phyloP scores from a whole-genome alignment of 495 filamentous ascomycete genomes.

The Penicillium angulare region DNA sequence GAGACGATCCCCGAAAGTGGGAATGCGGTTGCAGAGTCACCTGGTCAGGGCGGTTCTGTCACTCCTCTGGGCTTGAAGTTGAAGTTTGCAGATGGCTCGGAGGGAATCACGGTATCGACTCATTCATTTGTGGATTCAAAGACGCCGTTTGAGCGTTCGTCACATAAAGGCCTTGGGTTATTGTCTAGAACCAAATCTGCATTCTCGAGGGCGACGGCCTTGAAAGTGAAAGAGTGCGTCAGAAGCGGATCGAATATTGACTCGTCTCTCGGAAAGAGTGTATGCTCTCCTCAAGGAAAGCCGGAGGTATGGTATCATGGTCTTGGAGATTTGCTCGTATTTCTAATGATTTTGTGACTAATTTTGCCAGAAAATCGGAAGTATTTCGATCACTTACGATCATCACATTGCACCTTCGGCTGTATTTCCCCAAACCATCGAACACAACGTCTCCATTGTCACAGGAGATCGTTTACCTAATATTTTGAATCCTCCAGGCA shows the following conservation, averaged over 20 bases:
- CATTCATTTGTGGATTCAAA: constrained; percentile 16
- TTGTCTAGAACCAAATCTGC: constrained; percentile 3
- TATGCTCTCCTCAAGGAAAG: constrained; percentile 12
- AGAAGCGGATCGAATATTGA: constrained; percentile 1
- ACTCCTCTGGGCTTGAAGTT: constrained; percentile 16
- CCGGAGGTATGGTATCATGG: constrained; percentile 5
- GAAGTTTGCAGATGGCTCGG: constrained; percentile 8
- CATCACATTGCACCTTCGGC: constrained; percentile 6
- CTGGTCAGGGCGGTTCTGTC: background rate
- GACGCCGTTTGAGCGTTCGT: constrained; percentile 3
- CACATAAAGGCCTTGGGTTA: constrained; percentile 1
- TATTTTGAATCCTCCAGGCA: constrained; percentile 7
- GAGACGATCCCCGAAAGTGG: constrained; percentile 5
- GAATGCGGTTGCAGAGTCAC: constrained; percentile 6
- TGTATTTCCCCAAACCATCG: constrained; percentile 13
- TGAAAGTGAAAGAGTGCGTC: constrained; percentile 6
- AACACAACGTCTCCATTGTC: constrained; percentile 12
- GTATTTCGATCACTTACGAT: constrained; percentile 11
- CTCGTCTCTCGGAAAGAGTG: constrained; percentile 14
- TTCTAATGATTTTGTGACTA: background rate
- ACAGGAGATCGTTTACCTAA: constrained; percentile 11
- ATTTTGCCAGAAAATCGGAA: constrained; percentile 10
- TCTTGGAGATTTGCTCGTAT: background rate
- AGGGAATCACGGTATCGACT: constrained; percentile 16
- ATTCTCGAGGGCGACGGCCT: constrained; percentile 6